A percentile compares a stretch with the other conserved stretches of the same genome.
These are phyloP conservation scores for Gautieria morchelliformis DNA, from an alignment of 768 basidiomycete species.

Conservation along the genomic window DNA sequence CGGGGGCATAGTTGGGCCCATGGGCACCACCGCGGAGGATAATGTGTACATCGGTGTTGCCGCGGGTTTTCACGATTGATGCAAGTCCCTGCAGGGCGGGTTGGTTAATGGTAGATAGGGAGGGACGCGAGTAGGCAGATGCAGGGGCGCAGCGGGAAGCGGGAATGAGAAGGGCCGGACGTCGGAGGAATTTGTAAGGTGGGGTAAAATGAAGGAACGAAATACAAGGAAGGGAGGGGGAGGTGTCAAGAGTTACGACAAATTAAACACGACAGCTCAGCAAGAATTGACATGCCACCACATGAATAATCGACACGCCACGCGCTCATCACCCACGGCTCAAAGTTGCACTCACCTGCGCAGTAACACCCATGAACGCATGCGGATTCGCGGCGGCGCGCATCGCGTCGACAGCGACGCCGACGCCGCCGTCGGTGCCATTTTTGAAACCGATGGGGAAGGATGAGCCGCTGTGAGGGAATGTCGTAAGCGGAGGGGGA, in stretches of 20 bases:
- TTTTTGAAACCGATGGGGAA: conserved; percentile 81
- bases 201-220: no score
- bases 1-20: conserved; percentile 80
- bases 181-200: no score
- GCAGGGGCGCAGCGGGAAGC: background rate
- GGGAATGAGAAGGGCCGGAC: no score
- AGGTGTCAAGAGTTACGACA: no score
- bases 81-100: conserved; percentile 42
- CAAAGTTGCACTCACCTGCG: conserved; percentile 37
- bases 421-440: conserved; percentile 89
- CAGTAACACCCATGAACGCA: conserved; percentile 91
- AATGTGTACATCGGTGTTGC: conserved; percentile 81
- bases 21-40: conserved; percentile 89
- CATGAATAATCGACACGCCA: no score
- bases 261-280: no score
- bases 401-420: conserved; percentile 96
- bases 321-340: no score
- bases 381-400: conserved; percentile 84
- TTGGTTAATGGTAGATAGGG: no score
- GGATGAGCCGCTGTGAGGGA: background rate
- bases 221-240: no score
- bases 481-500: no score
- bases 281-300: no score
- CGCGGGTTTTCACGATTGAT: conserved; percentile 87
- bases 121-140: background rate